Base-by-base conservation (phyloP, 1,139 yeast species). In the Groenewaldozyma auringiensis region DNA sequence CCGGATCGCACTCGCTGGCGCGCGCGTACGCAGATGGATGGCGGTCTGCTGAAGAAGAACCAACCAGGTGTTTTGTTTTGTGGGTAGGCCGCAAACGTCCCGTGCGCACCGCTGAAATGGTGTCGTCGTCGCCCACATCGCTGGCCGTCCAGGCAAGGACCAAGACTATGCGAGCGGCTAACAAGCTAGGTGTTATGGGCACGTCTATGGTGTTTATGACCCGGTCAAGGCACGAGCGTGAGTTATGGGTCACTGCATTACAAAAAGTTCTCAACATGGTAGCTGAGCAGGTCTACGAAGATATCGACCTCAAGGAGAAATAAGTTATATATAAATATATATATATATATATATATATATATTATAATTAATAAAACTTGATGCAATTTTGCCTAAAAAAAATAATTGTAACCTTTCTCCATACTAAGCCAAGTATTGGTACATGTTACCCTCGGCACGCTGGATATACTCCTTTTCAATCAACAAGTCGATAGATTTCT, bases 381-480 rank as follows among this genome's bases (percentile, higher is more conserved):
- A 25, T 8, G 29, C 11, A 11, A 25, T 25, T 25, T 8, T 25
- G 6, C 29, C 6, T 25, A 25, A 25, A 8, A 25, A 8, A 11
- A 6, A 21, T 37, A 22, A 27, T 14, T 6, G 22, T 27, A 27
- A n/a, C 25, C 18, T 33, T 14, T 34, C 3, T 13, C 25, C 22
- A 9, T 21, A 13, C 53, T 65, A 80, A 32, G 95, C 94, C 54
- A 88, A 69, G 63, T 92, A 92, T 56, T 83, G 83, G 61, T 87
- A 88, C 44, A 81, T 74, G 59, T 81, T 84, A 48, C 78, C 81
- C 48, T 82, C 92, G 42, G 78, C 72, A 64, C 98, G 80, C 57
- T 79, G 80, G 52, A 92, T 68, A 62, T 87, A 92, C 59, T 86
- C 95, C 64, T 82, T 81, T 54, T 89, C 96, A 47, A 92, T 83